Percentiles rank a stretch among this genome's conserved stretches.
These are phyloP conservation scores for Cercospora sp. DNA, from an alignment of 2,329 filamentous ascomycete genomes.

Conservation along the genomic window DNA sequence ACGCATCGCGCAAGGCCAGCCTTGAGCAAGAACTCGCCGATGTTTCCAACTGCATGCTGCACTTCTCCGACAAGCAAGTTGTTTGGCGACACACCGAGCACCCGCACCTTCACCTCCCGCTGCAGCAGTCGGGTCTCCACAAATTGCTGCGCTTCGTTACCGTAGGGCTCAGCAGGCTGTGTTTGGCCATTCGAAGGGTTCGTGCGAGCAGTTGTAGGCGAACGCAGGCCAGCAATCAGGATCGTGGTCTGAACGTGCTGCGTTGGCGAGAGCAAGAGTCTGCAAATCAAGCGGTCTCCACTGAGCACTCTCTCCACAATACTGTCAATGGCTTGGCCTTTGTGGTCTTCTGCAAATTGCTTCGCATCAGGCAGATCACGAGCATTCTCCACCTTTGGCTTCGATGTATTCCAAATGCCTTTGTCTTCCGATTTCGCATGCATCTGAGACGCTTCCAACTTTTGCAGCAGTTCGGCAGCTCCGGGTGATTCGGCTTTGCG, in stretches of 20 bases:
- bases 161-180: conserved; percentile 83
- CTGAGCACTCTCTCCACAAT: conserved; percentile 89
- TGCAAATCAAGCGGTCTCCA: conserved; percentile 84
- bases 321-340: conserved; percentile 75
- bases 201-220: conserved; percentile 83
- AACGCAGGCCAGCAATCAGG: conserved; percentile 82
- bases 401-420: conserved; percentile 74
- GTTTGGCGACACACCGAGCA: conserved; percentile 86
- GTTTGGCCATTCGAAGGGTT: conserved; percentile 75
- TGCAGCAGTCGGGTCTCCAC: conserved; percentile 85
- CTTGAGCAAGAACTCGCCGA: conserved; percentile 85
- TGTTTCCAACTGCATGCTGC: conserved; percentile 82
- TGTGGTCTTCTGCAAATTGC: conserved; percentile 75
- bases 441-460: conserved; percentile 72
- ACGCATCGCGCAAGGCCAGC: conserved; percentile 89
- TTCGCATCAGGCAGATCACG: conserved; percentile 79
- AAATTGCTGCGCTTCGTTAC: conserved; percentile 83
- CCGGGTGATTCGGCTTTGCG: conserved; percentile 85
- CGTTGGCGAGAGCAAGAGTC: conserved; percentile 75
- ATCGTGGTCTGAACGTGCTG: conserved; percentile 89
- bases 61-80: conserved; percentile 87
- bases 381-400: conserved; percentile 68
- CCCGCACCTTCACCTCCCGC: conserved; percentile 76
- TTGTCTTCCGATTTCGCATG: conserved; percentile 76
- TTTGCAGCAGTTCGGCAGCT: conserved; percentile 68